Evolutionary conservation across 2,329 filamentous ascomycete species (phyloP).

Genomic region (Nigrospora sphaerica): DNA sequence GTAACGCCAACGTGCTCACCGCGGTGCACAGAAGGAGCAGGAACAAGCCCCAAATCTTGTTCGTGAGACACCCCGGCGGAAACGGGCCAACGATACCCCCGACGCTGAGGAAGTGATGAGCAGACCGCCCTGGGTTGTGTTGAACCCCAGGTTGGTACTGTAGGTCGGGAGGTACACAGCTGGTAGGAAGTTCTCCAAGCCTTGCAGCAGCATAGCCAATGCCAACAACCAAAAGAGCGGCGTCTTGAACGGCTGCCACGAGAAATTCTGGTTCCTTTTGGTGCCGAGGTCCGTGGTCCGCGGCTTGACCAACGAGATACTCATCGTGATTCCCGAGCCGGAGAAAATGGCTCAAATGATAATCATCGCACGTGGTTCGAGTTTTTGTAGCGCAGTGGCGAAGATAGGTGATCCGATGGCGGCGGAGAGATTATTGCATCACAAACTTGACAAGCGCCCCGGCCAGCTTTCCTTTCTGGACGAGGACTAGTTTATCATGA

Average conservation of each 20-base stretch:
- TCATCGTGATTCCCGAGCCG: background rate
- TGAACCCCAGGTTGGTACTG: background rate
- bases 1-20: no score
- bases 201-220: background rate
- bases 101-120: conserved; percentile 1
- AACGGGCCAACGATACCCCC: background rate
- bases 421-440: no score
- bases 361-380: background rate
- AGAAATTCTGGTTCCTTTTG: background rate
- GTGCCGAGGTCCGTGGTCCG: background rate
- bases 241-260: background rate
- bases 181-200: background rate
- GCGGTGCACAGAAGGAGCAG: no score
- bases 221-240: background rate
- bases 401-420: no score
- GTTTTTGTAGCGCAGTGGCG: background rate
- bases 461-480: no score
- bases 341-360: conserved; percentile 1
- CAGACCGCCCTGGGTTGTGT: background rate
- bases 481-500: no score
- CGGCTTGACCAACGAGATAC: background rate
- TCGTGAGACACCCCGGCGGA: background rate
- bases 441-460: no score
- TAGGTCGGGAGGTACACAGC: background rate
- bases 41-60: background rate